Percentiles rank a stretch among this genome's conserved stretches.
Conservation (phyloP, 1,139 yeast species). For the Yamadazyma triangularis region DNA sequence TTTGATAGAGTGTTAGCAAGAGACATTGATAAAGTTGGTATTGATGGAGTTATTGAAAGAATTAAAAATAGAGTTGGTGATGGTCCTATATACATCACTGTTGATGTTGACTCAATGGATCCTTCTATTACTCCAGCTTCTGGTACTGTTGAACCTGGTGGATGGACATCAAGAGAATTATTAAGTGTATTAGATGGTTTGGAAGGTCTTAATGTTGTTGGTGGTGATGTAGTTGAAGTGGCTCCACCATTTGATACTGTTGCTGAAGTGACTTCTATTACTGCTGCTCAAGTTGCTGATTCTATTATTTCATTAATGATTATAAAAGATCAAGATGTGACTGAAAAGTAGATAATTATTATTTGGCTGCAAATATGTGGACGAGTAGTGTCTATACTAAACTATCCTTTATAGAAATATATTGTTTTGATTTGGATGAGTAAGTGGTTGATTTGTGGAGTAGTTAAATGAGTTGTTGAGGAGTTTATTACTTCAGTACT, state of each 20-base stretch:
- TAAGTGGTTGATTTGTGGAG: too few species aligned
- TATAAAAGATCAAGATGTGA: too few species aligned
- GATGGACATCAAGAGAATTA: slow-evolving; percentile 49
- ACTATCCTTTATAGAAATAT: too few species aligned
- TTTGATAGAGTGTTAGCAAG: slow-evolving; percentile 44
- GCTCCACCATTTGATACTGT: slow-evolving; percentile 50
- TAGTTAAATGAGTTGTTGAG: too few species aligned
- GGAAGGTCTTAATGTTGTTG: slow-evolving; percentile 45
- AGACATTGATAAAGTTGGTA: slow-evolving; percentile 45
- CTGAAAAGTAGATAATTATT: too few species aligned
- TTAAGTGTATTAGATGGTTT: slow-evolving; percentile 44
- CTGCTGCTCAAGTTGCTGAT: slow-evolving; percentile 53
- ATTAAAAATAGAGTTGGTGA: slow-evolving; percentile 15
- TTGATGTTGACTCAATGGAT: slow-evolving; percentile 55
- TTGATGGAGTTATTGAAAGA: slow-evolving; percentile 31
- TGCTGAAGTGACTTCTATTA: slow-evolving; percentile 46
- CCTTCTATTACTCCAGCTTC: slow-evolving; percentile 54
- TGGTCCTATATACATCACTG: slow-evolving; percentile 44
- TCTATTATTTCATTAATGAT: slow-evolving; percentile 45
- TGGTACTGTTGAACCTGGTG: slow-evolving; percentile 55
- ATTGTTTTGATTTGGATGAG: too few species aligned
- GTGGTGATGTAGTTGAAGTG: slow-evolving; percentile 58
- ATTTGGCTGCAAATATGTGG: too few species aligned
- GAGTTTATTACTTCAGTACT: too few species aligned
- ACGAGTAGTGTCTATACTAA: too few species aligned